A percentile compares a stretch with the other conserved stretches of the same genome.
These are phyloP conservation scores for Aspergillus heteromorphus DNA, from an alignment of 495 filamentous ascomycete species.

Conservation along the genomic window DNA sequence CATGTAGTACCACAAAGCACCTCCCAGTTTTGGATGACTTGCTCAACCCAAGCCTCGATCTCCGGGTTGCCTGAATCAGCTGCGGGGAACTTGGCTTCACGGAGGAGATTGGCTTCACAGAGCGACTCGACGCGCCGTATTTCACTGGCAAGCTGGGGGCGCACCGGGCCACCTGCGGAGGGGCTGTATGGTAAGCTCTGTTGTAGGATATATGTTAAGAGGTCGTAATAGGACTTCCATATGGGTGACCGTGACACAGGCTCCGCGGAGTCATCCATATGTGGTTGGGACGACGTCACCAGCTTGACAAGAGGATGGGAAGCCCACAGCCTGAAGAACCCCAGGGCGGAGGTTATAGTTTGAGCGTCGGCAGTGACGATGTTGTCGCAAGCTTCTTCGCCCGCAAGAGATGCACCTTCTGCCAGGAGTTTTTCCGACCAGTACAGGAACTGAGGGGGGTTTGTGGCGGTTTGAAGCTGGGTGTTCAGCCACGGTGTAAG, in stretches of 20 bases:
- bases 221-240: slow-evolving; percentile 77
- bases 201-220: slow-evolving; percentile 56
- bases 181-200: slow-evolving; percentile 29
- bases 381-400: slow-evolving; percentile 47
- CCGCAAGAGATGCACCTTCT: slow-evolving; percentile 61
- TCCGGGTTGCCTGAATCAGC: slow-evolving; percentile 68
- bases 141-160: slow-evolving; percentile 63
- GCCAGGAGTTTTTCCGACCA: slow-evolving; percentile 77
- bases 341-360: slow-evolving; percentile 32
- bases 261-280: slow-evolving; percentile 14
- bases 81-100: slow-evolving; percentile 74
- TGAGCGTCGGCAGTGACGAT: slow-evolving; percentile 18
- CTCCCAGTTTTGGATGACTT: slow-evolving; percentile 79
- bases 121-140: slow-evolving; percentile 66
- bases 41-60: slow-evolving; percentile 75
- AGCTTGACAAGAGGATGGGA: slow-evolving; percentile 34
- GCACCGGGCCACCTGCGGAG: slow-evolving; percentile 33
- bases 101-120: slow-evolving; percentile 67
- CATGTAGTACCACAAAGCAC: slow-evolving; percentile 68
- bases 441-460: slow-evolving; percentile 51
- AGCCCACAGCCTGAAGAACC: slow-evolving; percentile 37
- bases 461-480: slow-evolving; percentile 23
- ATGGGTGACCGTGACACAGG: slow-evolving; percentile 31
- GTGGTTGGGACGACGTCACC: slow-evolving; percentile 43
- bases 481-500: slow-evolving; percentile 53